Evolutionary conservation across 2,329 filamentous ascomycete genomes (phyloP).

Genomic region (Epichloe glyceriae): DNA sequence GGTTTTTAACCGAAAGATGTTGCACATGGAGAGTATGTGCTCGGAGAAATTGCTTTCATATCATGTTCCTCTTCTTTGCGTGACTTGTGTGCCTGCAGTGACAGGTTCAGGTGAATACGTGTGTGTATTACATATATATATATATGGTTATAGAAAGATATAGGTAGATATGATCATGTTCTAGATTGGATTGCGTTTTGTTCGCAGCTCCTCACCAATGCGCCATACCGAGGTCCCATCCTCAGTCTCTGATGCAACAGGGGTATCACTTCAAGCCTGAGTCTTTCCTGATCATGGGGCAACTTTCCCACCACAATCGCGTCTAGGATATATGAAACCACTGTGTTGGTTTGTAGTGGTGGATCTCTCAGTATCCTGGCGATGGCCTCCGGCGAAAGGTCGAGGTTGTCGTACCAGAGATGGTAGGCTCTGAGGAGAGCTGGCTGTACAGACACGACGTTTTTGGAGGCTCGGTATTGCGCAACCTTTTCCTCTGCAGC

Average conservation of each 20-base stretch:
- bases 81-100: too few relatives aligned
- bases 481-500: slow-evolving; percentile 28
- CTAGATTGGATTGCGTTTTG: not conserved
- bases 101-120: too few relatives aligned
- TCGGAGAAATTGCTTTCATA: not conserved
- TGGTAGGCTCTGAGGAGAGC: slow-evolving; percentile 44
- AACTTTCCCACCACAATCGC: slow-evolving; percentile 38
- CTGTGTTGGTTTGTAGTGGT: slow-evolving; percentile 42
- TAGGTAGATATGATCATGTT: too few relatives aligned
- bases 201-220: slow-evolving; percentile 14
- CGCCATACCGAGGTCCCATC: slow-evolving; percentile 13
- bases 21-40: not conserved
- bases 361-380: slow-evolving; percentile 46
- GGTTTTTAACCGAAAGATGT: not conserved
- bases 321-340: slow-evolving; percentile 45
- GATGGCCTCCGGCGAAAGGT: slow-evolving; percentile 34
- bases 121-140: too few relatives aligned
- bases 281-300: slow-evolving; percentile 31
- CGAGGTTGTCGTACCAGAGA: slow-evolving; percentile 45
- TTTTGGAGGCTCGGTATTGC: slow-evolving; percentile 22
- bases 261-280: slow-evolving; percentile 31
- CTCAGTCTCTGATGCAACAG: slow-evolving; percentile 14
- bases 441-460: slow-evolving; percentile 12
- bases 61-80: too few relatives aligned
- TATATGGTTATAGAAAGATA: too few relatives aligned